Base-by-base conservation (phyloP, 495 filamentous ascomycete genomes). In the Hyaloscypha bicolor region DNA sequence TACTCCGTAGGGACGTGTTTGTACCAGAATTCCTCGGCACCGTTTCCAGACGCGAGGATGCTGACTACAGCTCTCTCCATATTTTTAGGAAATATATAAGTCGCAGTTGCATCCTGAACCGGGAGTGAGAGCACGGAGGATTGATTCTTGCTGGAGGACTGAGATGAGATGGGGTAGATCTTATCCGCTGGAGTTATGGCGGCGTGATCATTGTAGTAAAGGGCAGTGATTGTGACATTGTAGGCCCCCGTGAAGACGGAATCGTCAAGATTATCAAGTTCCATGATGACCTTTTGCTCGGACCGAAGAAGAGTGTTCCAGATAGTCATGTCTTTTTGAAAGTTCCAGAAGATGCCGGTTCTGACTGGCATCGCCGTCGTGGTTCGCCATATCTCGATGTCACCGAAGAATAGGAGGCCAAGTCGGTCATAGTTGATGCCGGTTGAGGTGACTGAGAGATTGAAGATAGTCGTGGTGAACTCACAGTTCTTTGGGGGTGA, bases 341-440 rank as follows among this genome's bases (percentile, higher is more conserved):
- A 93, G 3, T 88, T 90, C 87, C 82, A 86, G 63, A 76, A 75
- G 52, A 94, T 94, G 1, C 93, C 92, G 2, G 65, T 68, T 42
- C 82, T 80, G 6, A 72, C 63, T 4, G 93, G 93, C 77, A 95
- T 90, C 0, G 92, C 92, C 4, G 93, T 96, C 16, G 90, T 93
- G 3, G 93, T 94, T 31, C 93, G 82, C 79, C 89, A 94, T 5
- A 96, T 81, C 73, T 96, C 93, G 32, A 85, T 84, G 74, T 94
- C 90, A 11, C 88, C 90, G 57, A 96, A 79, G 69, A 90, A 95
- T 82, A 95, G 85, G 22, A 90, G 75, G 6, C 86, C 92, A 9
- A 96, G 80, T 3, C 92, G 81, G 72, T 96, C 93, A 77, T 85
- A 96, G 69, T 95, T 92, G 4, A 83, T 80, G 1, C 93, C 93